A percentile compares a stretch with the other conserved stretches of the same genome.
Conservation (phyloP, 345 rosid genomes). For the Eucalyptus viminalis region DNA sequence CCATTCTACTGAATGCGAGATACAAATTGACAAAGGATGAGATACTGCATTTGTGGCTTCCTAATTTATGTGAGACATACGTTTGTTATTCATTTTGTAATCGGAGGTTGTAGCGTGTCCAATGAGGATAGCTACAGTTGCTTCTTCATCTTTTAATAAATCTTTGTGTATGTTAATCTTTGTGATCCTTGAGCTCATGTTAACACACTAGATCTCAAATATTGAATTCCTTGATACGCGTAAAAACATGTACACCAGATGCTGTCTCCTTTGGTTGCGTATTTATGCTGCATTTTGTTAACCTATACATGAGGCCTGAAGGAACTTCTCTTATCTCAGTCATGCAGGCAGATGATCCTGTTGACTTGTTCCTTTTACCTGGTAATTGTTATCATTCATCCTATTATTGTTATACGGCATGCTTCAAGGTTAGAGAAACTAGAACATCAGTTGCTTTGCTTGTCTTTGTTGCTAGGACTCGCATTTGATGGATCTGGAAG, state of each 20-base stretch:
- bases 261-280: neutral
- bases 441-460: neutral
- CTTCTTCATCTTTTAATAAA: neutral
- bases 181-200: neutral
- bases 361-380: conserved; percentile 78
- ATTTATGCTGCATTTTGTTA: neutral
- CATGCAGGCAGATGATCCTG: conserved; percentile 64
- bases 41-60: neutral
- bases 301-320: neutral
- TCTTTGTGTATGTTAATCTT: neutral
- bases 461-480: conserved; percentile 42
- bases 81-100: neutral
- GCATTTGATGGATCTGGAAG: conserved; percentile 88
- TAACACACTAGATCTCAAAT: neutral
- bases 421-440: neutral
- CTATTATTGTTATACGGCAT: neutral
- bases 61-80: neutral
- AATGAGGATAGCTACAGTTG: neutral
- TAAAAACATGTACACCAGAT: neutral
- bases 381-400: conserved; percentile 24
- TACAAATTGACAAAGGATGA: neutral
- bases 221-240: neutral
- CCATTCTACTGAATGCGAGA: neutral
- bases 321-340: conserved; percentile 28
- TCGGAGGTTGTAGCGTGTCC: neutral